Conservation (phyloP, 169 alveolate genomes). For the Plasmodium chabaudi region DNA sequence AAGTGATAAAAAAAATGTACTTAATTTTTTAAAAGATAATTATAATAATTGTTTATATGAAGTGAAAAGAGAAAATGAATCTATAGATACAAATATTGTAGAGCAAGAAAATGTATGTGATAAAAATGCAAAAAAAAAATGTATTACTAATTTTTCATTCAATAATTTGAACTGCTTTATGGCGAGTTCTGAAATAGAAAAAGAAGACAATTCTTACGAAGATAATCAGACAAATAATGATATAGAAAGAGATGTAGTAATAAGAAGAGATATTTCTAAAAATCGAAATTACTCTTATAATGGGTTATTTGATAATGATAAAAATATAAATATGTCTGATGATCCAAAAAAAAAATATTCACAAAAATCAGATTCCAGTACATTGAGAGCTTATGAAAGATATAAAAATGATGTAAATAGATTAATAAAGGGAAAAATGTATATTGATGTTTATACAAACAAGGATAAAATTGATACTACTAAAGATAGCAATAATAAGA, state of each 20-base stretch:
- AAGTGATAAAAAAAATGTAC: too few species aligned
- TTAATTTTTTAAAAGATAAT: too few species aligned
- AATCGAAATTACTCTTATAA: not conserved
- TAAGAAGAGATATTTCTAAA: not conserved
- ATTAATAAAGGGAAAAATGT: not conserved
- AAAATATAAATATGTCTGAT: not conserved
- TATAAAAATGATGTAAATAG: not conserved
- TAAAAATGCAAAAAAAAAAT: constrained; percentile 16
- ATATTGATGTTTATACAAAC: not conserved
- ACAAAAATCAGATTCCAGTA: not conserved
- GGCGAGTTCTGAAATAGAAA: constrained; percentile 9
- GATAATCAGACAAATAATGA: too few species aligned
- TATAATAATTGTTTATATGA: too few species aligned
- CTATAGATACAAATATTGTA: too few species aligned
- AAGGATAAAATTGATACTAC: not conserved
- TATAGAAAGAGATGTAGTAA: not conserved
- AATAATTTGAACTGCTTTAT: constrained; percentile 11
- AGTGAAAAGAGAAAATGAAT: too few species aligned
- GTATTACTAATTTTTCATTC: constrained; percentile 10
- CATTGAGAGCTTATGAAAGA: not conserved
- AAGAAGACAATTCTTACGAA: not conserved
- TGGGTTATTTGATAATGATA: not conserved
- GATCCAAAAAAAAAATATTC: not conserved
- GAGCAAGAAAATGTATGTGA: not conserved
- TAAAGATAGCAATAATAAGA: not conserved